These are phyloP conservation scores for Aspergillus alliaceus DNA, from an alignment of 2,329 filamentous ascomycete species.

Conservation along the genomic window DNA sequence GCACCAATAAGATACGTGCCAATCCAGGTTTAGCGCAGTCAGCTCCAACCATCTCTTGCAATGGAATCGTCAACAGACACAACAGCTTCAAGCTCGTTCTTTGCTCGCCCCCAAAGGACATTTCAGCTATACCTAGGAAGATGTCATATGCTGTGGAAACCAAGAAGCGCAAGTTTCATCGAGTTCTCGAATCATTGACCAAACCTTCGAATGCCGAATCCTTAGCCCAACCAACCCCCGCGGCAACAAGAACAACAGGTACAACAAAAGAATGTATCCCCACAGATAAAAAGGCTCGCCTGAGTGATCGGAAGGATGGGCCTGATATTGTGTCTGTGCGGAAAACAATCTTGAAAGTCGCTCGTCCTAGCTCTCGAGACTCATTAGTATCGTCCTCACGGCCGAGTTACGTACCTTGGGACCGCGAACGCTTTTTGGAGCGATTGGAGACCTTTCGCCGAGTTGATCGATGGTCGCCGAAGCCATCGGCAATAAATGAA, in stretches of 20 bases:
- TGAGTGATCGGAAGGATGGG: constrained; percentile 23
- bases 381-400: constrained; percentile 34
- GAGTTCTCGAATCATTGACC: constrained; percentile 46
- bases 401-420: constrained; percentile 81
- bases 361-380: constrained; percentile 29
- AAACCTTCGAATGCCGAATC: constrained; percentile 28
- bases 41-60: constrained; percentile 12
- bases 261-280: constrained; percentile 23
- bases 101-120: not conserved
- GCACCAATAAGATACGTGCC: constrained; percentile 1
- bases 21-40: constrained; percentile 6
- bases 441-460: constrained; percentile 86
- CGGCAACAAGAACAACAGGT: constrained; percentile 7
- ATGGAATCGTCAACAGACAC: not conserved
- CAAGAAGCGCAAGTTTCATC: constrained; percentile 50
- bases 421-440: constrained; percentile 77
- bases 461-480: constrained; percentile 89
- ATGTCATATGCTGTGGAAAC: constrained; percentile 49
- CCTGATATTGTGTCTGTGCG: constrained; percentile 22
- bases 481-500: constrained; percentile 81
- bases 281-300: constrained; percentile 34
- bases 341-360: constrained; percentile 25
- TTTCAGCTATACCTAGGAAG: constrained; percentile 5
- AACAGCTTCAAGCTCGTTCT: not conserved
- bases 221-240: constrained; percentile 18